phyloP scores from a whole-genome alignment of 1,139 yeast species.

The Geotrichum europaeum region DNA sequence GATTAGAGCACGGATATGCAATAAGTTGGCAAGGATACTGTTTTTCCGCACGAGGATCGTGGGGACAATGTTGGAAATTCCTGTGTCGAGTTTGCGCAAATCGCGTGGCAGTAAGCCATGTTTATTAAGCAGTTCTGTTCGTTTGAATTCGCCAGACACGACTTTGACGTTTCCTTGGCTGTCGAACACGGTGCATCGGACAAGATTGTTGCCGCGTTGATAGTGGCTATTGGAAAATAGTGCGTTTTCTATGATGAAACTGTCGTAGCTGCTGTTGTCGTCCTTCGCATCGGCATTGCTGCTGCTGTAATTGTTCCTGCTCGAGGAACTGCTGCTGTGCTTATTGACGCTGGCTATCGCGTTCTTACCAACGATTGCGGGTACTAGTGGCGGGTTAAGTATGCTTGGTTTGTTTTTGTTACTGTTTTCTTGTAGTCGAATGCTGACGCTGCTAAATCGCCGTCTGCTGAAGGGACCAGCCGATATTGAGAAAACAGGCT shows the following conservation, averaged over 20 bases:
- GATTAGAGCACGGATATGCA: slow-evolving; percentile 82
- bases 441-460: neutral
- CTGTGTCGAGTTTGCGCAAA: slow-evolving; percentile 79
- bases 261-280: neutral
- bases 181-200: slow-evolving; percentile 74
- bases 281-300: neutral
- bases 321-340: neutral
- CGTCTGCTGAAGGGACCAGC: neutral
- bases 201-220: slow-evolving; percentile 30
- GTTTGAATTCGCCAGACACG: slow-evolving; percentile 71
- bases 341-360: neutral
- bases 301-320: neutral
- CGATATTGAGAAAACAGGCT: neutral
- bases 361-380: neutral
- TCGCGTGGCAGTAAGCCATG: slow-evolving; percentile 79
- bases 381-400: neutral
- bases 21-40: slow-evolving; percentile 70
- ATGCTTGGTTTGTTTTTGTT: neutral
- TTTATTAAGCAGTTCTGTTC: slow-evolving; percentile 64
- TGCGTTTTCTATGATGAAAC: neutral
- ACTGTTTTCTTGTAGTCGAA: neutral
- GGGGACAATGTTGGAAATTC: slow-evolving; percentile 84
- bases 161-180: slow-evolving; percentile 62
- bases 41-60: slow-evolving; percentile 71
- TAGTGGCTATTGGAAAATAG: neutral